phyloP scores from a whole-genome alignment of 75 land plant species.

The Chamaecyparis obtusa region DNA sequence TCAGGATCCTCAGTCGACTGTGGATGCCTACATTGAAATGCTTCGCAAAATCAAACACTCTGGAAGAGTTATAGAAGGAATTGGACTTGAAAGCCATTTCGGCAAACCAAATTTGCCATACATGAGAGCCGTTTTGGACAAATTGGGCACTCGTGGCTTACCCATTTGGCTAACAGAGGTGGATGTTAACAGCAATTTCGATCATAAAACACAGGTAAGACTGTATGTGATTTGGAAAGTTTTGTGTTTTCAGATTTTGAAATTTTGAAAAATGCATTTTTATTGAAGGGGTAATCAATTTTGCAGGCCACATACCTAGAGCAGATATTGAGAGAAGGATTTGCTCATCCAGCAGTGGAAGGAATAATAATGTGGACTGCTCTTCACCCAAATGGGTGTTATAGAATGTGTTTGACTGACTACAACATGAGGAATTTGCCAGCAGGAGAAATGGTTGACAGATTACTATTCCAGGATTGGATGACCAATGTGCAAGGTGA shows the following conservation, averaged over 20 bases:
- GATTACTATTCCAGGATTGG: conserved; percentile 59
- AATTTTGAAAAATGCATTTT: neutral
- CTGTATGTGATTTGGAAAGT: too few relatives aligned
- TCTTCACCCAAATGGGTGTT: conserved; percentile 62
- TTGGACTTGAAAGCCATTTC: conserved; percentile 78
- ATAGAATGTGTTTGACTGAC: conserved; percentile 87
- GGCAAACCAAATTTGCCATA: conserved; percentile 52
- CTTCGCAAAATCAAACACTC: conserved; percentile 38
- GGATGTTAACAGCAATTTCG: conserved; percentile 43
- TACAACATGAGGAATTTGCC: conserved; percentile 62
- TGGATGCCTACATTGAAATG: conserved; percentile 49
- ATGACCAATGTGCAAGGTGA: conserved; percentile 26
- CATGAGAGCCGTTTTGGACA: conserved; percentile 69
- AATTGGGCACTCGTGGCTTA: conserved; percentile 51
- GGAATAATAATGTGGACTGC: conserved; percentile 75
- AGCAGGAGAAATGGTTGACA: conserved; percentile 73
- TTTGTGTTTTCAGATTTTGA: too few relatives aligned
- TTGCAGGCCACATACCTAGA: conserved; percentile 49
- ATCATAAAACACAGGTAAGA: conserved; percentile 55
- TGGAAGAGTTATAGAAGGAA: conserved; percentile 55
- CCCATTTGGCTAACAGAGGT: conserved; percentile 90
- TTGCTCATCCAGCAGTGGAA: conserved; percentile 61
- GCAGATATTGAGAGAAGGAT: conserved; percentile 64
- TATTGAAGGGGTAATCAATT: neutral
- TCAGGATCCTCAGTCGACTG: conserved; percentile 43